phyloP scores from a whole-genome alignment of 441 rosid species.

The Adansonia rubrostipa region DNA sequence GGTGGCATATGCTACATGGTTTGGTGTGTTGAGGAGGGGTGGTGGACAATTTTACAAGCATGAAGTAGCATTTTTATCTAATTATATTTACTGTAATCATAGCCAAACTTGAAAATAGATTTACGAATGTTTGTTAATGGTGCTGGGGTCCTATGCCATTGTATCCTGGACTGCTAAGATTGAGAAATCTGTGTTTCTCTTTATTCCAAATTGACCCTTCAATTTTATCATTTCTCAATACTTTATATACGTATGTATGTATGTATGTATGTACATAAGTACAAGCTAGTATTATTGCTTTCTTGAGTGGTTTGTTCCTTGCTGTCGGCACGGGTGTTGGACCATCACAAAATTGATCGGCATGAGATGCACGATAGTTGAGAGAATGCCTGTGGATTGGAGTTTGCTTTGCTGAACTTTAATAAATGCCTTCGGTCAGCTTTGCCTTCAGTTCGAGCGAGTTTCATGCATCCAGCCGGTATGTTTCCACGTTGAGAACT shows the following conservation, averaged over 20 bases:
- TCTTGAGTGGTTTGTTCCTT: conserved; percentile 42
- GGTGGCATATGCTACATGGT: conserved; percentile 28
- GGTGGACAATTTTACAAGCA: conserved; percentile 10
- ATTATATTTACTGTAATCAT: conserved; percentile 40
- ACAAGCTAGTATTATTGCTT: conserved; percentile 25
- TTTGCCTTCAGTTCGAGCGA: too few species aligned
- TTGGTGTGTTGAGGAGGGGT: conserved; percentile 9
- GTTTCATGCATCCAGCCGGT: too few species aligned
- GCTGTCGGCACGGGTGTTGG: conserved; percentile 36
- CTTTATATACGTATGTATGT: conserved; percentile 19
- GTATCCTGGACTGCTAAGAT: conserved; percentile 34
- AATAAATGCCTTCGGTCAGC: too few species aligned
- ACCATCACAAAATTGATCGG: conserved; percentile 4
- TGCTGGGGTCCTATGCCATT: conserved; percentile 58
- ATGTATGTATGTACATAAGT: background rate
- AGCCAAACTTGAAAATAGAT: conserved; percentile 42
- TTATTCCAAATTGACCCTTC: conserved; percentile 59
- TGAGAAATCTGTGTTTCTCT: conserved; percentile 40
- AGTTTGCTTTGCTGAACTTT: too few species aligned
- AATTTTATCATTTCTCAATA: conserved; percentile 39
- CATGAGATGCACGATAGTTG: background rate
- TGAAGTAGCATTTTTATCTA: conserved; percentile 35
- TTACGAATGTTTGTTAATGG: conserved; percentile 37
- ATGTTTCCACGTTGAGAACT: too few species aligned
- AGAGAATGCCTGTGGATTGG: background rate